These are phyloP conservation scores for Rhynchosporium graminicola DNA, from an alignment of 2,329 filamentous ascomycete species.

Conservation along the genomic window DNA sequence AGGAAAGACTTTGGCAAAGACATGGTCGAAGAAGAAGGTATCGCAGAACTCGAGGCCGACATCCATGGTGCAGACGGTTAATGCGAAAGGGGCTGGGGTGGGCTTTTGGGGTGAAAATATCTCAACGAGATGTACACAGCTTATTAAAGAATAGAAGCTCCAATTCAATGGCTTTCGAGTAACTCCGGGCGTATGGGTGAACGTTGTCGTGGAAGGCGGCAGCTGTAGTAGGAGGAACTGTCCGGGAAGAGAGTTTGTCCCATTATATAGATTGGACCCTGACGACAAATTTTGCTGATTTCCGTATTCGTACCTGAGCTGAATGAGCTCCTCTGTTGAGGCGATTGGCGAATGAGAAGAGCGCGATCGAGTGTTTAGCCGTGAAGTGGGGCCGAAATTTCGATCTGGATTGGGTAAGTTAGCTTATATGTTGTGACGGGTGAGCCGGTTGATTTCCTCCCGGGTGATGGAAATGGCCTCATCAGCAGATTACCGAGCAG, in stretches of 20 bases:
- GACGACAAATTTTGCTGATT: conserved; percentile 10
- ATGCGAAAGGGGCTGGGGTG: neutral
- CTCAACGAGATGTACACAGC: neutral
- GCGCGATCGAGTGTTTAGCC: conserved; percentile 9
- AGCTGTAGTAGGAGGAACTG: too few relatives aligned
- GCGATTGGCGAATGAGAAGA: conserved; percentile 9
- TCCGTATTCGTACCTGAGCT: conserved; percentile 8
- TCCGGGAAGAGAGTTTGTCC: too few relatives aligned
- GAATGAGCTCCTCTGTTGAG: too few relatives aligned
- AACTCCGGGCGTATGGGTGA: neutral
- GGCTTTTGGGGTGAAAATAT: neutral
- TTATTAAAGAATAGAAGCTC: conserved; percentile 10
- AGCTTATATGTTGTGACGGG: neutral
- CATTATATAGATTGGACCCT: too few relatives aligned
- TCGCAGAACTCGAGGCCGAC: conserved; percentile 85
- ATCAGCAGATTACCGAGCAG: conserved; percentile 6
- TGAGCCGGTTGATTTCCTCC: conserved; percentile 13
- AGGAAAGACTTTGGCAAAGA: conserved; percentile 75
- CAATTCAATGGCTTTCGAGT: conserved; percentile 18
- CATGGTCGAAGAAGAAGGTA: conserved; percentile 75
- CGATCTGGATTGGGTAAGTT: neutral
- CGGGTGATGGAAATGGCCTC: conserved; percentile 9
- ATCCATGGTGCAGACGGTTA: conserved; percentile 67
- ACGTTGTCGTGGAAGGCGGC: too few relatives aligned
- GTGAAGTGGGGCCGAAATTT: conserved; percentile 8